phyloP scores from a whole-genome alignment of 352 stramenopile genomes.

The Phytophthora citrophthora region DNA sequence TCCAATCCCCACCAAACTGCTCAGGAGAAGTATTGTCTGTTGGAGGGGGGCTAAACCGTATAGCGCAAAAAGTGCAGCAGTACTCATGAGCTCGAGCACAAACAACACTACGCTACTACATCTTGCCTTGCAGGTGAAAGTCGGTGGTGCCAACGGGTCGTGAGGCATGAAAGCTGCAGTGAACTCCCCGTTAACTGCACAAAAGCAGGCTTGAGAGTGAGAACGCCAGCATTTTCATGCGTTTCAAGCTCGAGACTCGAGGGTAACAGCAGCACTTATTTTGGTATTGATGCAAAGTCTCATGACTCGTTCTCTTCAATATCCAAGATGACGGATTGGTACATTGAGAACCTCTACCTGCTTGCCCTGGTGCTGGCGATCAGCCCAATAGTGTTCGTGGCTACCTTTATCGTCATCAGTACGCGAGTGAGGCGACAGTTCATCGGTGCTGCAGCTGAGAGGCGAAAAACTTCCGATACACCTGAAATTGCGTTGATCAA shows the following conservation, averaged over 20 bases:
- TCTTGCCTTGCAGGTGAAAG: conserved; percentile 56
- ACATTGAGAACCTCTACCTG: conserved; percentile 40
- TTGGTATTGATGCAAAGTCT: conserved; percentile 25
- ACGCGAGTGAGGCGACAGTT: conserved; percentile 38
- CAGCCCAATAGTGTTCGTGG: conserved; percentile 48
- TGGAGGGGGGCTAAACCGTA: conserved; percentile 48
- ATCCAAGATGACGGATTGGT: conserved; percentile 56
- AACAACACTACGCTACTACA: conserved; percentile 45
- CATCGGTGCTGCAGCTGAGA: conserved; percentile 9
- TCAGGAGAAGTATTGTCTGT: conserved; percentile 39
- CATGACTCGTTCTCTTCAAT: conserved; percentile 3
- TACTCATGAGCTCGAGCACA: conserved; percentile 47
- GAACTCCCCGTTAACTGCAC: no score
- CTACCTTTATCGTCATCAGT: conserved; percentile 38
- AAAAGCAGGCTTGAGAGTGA: background rate
- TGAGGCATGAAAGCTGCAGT: conserved; percentile 10
- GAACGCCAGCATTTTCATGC: conserved; percentile 16
- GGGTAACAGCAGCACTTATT: conserved; percentile 13
- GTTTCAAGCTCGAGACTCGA: conserved; percentile 21
- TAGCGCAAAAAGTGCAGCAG: conserved; percentile 46
- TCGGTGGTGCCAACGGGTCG: conserved; percentile 39
- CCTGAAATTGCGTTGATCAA: conserved; percentile 69
- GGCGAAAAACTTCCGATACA: conserved; percentile 39
- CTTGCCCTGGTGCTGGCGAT: conserved; percentile 45
- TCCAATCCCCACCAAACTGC: conserved; percentile 40